Base-by-base conservation (phyloP, 768 basidiomycete genomes). In the Lactarius akahatsu region DNA sequence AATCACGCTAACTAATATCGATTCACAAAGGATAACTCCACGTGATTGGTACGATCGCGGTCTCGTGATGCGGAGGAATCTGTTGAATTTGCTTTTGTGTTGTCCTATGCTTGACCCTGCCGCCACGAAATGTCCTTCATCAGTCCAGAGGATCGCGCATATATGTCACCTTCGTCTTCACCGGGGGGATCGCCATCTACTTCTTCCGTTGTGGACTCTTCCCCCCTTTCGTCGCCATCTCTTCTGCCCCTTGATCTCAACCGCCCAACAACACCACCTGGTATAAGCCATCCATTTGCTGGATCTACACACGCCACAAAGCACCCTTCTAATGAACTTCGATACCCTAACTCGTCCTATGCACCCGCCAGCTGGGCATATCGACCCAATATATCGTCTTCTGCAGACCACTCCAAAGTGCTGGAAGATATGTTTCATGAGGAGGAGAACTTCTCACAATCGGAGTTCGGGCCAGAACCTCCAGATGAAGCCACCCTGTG, bases 121-220 rank as follows among this genome's bases (percentile, higher is more conserved):
- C 8, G 7, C 32, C n/a, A 30, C 57, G 43, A 61, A 32, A 63
- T 67, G 66, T 20, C 62, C 3, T 67, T 63, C 28, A 67, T 63
- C 9, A 67, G 52, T 5, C 57, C 62, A 58, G 67, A 68, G 13
- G 67, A 66, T 20, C 67, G 67, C 50, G 64, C 67, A 66, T 67
- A 61, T 9, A 68, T 68, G 67, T 68, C 67, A 3, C 67, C 67
- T 30, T 68, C 64, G 13, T 68, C 67, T 2, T 68, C 67, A 18
- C 67, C 67, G 0, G 56, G 59, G n/a, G 63, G 64, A n/a, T 68
- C 67, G 7, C 67, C 67, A 1, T 32, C 55, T 9, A 26, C 59
- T 11, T 68, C 64, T 1, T 66, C 67, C 3, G 47, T 45, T 20
- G 26, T 68, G 20, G 64, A 68, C 34, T 68, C 67, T 2, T 68